Evolutionary conservation across 176 grass and related monocot genomes (phyloP), one percentile per base, ranked within the genome.

Genomic region (Paspalum notatum): DNA sequence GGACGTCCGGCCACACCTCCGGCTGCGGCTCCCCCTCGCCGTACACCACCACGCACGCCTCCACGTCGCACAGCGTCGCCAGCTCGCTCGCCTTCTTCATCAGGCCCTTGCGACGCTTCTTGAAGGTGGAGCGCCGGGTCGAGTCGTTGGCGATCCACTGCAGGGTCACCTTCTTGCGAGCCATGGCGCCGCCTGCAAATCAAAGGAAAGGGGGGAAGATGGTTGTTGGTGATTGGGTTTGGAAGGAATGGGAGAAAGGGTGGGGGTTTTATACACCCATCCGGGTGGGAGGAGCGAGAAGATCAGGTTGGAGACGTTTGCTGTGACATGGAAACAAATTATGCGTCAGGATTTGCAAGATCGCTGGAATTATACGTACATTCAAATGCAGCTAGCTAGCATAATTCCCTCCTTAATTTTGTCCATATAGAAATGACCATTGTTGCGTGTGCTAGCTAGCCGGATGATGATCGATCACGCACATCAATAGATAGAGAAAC

Each of bases 1-100:
- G 4, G 1, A 25, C 42, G 11, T 80, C 78, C 0, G 90, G 86
- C 90, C 87, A 87, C 56, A 82, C 81, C 48, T 65, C 80, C 17
- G 80, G 62, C 17, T 76, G 20, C 3, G 50, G 1, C 80, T 85
- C 77, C 1, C 61, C 65, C 0, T 70, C 84, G 40, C 63, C 79
- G 22, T 87, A 87, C 40, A 87, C 89, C 1, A 91, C 21, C 0
- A 86, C 67, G 74, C 84, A 83, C 0, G 68, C 41, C 50, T 78
- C 46, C 8, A 87, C 84, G 67, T 59, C 80, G 51, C 89, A 87
- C 1, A 84, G 79, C 40, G 83, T 86, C 4, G 80, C 68, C 4
- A 90, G 79, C 78, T 91, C 83, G 45, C 74, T 80, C 18, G 80
- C 74, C 69, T 87, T 91, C 67, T 91, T 91, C 80, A 80, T 79